phyloP scores from a whole-genome alignment of 192 early-diverging fungal genomes.

The Coemansia erecta region DNA sequence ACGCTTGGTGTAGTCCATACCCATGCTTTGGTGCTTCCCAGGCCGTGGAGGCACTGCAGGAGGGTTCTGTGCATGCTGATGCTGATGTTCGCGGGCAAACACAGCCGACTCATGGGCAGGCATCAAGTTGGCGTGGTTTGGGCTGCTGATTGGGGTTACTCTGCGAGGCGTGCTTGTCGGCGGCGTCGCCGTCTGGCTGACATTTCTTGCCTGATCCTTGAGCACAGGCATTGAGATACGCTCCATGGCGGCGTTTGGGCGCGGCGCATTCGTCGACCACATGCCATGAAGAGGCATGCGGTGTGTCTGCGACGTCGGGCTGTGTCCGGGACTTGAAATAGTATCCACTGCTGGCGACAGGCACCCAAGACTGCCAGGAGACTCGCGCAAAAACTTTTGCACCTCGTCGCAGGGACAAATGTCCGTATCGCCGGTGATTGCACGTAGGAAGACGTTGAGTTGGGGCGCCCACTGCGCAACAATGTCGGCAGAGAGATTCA shows the following conservation, averaged over 20 bases:
- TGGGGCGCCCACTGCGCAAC: slow-evolving; percentile 42
- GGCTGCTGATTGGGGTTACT: slow-evolving; percentile 4
- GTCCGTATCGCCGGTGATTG: slow-evolving; percentile 42
- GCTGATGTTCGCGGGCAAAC: neutral
- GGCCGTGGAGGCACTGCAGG: slow-evolving; percentile 32
- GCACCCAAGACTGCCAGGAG: slow-evolving; percentile 17
- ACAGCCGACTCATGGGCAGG: slow-evolving; percentile 1
- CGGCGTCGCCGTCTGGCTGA: slow-evolving; percentile 23
- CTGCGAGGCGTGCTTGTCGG: slow-evolving; percentile 25
- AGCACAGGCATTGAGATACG: slow-evolving; percentile 52
- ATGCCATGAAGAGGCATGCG: slow-evolving; percentile 33
- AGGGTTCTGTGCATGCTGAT: neutral
- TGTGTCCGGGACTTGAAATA: slow-evolving; percentile 1
- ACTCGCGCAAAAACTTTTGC: slow-evolving; percentile 46
- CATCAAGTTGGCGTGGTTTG: slow-evolving; percentile 5
- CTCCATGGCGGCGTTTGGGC: slow-evolving; percentile 18
- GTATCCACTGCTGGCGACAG: slow-evolving; percentile 7
- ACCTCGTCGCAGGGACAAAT: slow-evolving; percentile 36
- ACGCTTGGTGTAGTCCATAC: slow-evolving; percentile 13
- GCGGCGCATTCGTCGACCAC: slow-evolving; percentile 7
- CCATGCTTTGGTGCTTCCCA: slow-evolving; percentile 27
- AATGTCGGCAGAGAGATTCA: slow-evolving; percentile 31
- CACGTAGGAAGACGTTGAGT: slow-evolving; percentile 46
- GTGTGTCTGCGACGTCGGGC: slow-evolving; percentile 2
- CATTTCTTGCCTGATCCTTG: slow-evolving; percentile 20